Percentiles rank a stretch among this genome's conserved stretches.
Evolutionary conservation across 129 eudicot genomes (phyloP).

Genomic region (Flaveria bidentis): DNA sequence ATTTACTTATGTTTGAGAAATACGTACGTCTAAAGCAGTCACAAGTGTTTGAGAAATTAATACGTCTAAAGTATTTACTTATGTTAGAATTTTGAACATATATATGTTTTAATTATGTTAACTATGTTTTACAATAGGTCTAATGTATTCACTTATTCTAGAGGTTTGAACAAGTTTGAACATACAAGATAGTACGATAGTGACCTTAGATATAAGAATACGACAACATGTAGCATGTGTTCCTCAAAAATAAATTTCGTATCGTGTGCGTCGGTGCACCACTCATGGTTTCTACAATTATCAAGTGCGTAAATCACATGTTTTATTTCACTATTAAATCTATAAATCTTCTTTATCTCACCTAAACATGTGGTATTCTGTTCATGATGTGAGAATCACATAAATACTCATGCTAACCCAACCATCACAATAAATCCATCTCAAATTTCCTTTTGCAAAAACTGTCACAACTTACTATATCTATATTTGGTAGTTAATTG

Average conservation of each 20-base stretch:
- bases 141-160: too few relatives aligned
- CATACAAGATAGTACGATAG: too few relatives aligned
- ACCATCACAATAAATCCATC: not conserved
- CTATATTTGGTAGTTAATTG: not conserved
- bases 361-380: not conserved
- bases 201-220: not conserved
- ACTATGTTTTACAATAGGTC: too few relatives aligned
- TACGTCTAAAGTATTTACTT: too few relatives aligned
- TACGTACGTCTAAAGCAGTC: too few relatives aligned
- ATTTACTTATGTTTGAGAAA: too few relatives aligned
- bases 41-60: too few relatives aligned
- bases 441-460: not conserved
- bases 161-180: too few relatives aligned
- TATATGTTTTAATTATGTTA: too few relatives aligned
- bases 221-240: not conserved
- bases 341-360: not conserved
- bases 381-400: not conserved
- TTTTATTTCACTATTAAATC: not conserved
- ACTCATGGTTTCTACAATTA: slow-evolving; percentile 1
- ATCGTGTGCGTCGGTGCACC: slow-evolving; percentile 3
- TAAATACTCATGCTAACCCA: not conserved
- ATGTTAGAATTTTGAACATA: too few relatives aligned
- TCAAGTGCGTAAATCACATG: not conserved
- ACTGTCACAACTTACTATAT: not conserved
- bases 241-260: not conserved